phyloP scores from a whole-genome alignment of 371 early-diverging fungal species.

The Rhizomucor pusillus region DNA sequence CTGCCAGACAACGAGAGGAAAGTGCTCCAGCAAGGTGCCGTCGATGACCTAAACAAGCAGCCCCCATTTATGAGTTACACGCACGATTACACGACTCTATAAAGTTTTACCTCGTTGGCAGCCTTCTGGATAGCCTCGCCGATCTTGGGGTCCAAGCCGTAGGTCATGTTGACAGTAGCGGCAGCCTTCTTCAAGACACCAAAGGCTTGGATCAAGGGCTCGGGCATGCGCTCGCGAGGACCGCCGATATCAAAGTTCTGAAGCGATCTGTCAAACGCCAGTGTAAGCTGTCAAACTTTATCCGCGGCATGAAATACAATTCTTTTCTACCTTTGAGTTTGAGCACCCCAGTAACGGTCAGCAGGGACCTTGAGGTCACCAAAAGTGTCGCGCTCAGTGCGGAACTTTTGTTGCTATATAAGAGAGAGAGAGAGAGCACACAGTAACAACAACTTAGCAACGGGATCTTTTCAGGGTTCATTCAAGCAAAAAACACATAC shows the following conservation, averaged over 20 bases:
- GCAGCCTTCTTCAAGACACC: slow-evolving; percentile 88
- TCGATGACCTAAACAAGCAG: too few species aligned
- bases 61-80: too few species aligned
- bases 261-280: slow-evolving; percentile 39
- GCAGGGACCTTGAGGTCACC: slow-evolving; percentile 85
- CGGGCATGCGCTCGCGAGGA: slow-evolving; percentile 79
- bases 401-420: too few species aligned
- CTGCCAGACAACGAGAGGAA: slow-evolving; percentile 88
- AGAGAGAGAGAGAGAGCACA: too few species aligned
- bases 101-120: slow-evolving; percentile 73
- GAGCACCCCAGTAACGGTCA: slow-evolving; percentile 88
- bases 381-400: slow-evolving; percentile 83
- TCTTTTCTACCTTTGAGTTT: slow-evolving; percentile 89
- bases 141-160: slow-evolving; percentile 63
- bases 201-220: slow-evolving; percentile 82
- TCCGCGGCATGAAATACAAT: too few species aligned
- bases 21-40: slow-evolving; percentile 77
- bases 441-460: too few species aligned
- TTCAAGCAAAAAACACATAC: slow-evolving; percentile 10
- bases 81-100: too few species aligned
- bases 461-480: neutral
- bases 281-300: neutral
- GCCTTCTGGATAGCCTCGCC: slow-evolving; percentile 80
- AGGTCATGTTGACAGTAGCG: slow-evolving; percentile 79
- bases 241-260: slow-evolving; percentile 91